These are phyloP conservation scores for Cylindrotheca closterium DNA, from an alignment of 108 stramenopile species.

Conservation along the genomic window DNA sequence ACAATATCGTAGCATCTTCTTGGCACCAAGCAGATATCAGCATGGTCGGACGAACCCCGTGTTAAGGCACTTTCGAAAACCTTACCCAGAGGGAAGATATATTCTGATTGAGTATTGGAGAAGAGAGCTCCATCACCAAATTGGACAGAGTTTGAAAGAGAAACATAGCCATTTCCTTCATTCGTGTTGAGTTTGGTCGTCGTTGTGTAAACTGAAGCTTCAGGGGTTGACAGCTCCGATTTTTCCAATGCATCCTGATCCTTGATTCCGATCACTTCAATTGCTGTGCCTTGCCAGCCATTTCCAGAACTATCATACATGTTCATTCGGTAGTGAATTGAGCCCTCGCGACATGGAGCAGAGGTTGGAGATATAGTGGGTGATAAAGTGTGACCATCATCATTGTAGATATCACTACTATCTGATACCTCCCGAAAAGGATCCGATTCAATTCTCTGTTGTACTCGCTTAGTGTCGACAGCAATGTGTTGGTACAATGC, in stretches of 20 bases:
- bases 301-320: constrained; percentile 40
- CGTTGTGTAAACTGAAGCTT: too few species aligned
- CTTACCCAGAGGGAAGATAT: constrained; percentile 15
- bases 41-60: constrained; percentile 12
- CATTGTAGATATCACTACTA: background rate
- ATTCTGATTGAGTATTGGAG: background rate
- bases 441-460: constrained; percentile 24
- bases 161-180: constrained; percentile 16
- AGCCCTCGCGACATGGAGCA: constrained; percentile 21
- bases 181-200: constrained; percentile 5
- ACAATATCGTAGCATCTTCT: constrained; percentile 32
- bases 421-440: constrained; percentile 9
- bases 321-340: constrained; percentile 23
- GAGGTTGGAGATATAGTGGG: constrained; percentile 6
- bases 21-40: constrained; percentile 27
- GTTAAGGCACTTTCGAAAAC: constrained; percentile 27
- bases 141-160: constrained; percentile 23
- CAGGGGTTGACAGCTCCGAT: constrained; percentile 5
- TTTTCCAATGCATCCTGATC: constrained; percentile 20
- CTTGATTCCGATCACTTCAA: constrained; percentile 23
- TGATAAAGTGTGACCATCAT: background rate
- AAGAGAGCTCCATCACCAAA: background rate
- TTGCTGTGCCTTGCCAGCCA: constrained; percentile 30
- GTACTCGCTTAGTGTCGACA: constrained; percentile 22
- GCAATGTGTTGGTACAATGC: constrained; percentile 11